Conservation (phyloP, 139 green algal species). For the Nannochloris sp. region DNA sequence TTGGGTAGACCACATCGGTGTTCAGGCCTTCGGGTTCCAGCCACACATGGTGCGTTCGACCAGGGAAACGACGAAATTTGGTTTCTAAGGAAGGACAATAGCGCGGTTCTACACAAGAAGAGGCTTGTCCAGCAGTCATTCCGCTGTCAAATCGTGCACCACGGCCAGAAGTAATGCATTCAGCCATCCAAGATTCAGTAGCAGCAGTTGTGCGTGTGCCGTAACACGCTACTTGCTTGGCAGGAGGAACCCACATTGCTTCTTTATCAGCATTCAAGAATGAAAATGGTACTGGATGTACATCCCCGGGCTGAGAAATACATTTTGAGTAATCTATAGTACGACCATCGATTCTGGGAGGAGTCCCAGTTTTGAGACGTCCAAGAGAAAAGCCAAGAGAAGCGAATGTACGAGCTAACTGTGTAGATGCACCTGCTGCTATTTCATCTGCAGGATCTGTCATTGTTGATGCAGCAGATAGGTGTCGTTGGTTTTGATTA, state of each 20-base stretch:
- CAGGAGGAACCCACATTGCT: constrained; percentile 17
- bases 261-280: constrained; percentile 30
- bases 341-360: constrained; percentile 37
- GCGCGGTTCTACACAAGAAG: constrained; percentile 29
- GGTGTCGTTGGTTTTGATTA: not conserved
- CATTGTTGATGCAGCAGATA: not conserved
- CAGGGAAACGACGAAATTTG: constrained; percentile 47
- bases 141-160: constrained; percentile 8
- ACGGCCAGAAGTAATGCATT: constrained; percentile 22
- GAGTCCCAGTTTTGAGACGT: constrained; percentile 51
- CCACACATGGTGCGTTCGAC: constrained; percentile 51
- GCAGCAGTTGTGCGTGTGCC: constrained; percentile 40
- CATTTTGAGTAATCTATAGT: constrained; percentile 42
- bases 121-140: constrained; percentile 1
- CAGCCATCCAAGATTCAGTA: constrained; percentile 32
- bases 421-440: constrained; percentile 20
- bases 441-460: constrained; percentile 18
- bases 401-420: constrained; percentile 26
- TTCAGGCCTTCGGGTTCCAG: constrained; percentile 52
- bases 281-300: constrained; percentile 34
- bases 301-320: constrained; percentile 34
- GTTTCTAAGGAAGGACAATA: constrained; percentile 56
- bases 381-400: constrained; percentile 27
- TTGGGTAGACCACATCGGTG: constrained; percentile 49
- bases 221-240: constrained; percentile 28